A percentile compares a stretch with the other conserved stretches of the same genome.
These are phyloP conservation scores for Camillea tinctor DNA, from an alignment of 2,329 filamentous ascomycete species.

Conservation along the genomic window DNA sequence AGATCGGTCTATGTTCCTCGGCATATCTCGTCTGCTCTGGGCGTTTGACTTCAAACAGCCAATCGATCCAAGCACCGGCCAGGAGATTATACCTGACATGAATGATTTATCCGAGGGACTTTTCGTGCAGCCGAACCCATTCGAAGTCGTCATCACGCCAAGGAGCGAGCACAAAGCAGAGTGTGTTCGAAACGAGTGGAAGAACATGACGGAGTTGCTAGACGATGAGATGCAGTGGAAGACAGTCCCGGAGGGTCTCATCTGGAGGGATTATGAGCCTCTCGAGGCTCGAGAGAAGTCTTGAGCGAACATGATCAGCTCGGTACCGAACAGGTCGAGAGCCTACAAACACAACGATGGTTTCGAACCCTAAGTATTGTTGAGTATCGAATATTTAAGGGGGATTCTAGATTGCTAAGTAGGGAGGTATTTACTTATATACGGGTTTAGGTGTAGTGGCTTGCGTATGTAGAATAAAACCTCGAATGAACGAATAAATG, in stretches of 20 bases:
- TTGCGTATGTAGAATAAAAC: no score
- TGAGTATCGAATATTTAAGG: no score
- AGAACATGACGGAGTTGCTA: slow-evolving; percentile 22
- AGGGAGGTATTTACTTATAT: no score
- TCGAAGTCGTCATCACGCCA: slow-evolving; percentile 20
- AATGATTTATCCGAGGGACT: slow-evolving; percentile 17
- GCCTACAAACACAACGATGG: no score
- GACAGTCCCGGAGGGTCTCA: slow-evolving; percentile 22
- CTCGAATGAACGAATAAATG: no score
- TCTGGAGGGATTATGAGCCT: slow-evolving; percentile 23
- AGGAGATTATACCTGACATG: slow-evolving; percentile 22
- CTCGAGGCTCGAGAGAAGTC: slow-evolving; percentile 4
- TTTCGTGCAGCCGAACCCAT: slow-evolving; percentile 17
- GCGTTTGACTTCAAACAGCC: slow-evolving; percentile 39
- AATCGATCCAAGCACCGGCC: slow-evolving; percentile 10
- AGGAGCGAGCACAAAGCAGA: slow-evolving; percentile 16
- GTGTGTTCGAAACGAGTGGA: slow-evolving; percentile 19
- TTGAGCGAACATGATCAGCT: neutral
- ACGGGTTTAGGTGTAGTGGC: no score
- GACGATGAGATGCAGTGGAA: slow-evolving; percentile 29
- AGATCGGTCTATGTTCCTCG: slow-evolving; percentile 32
- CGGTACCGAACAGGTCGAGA: no score
- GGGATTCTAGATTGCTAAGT: no score
- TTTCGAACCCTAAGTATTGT: no score
- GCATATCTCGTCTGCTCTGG: slow-evolving; percentile 48